Conservation (phyloP, 2,329 filamentous ascomycete species). For the Fusarium sororula region DNA sequence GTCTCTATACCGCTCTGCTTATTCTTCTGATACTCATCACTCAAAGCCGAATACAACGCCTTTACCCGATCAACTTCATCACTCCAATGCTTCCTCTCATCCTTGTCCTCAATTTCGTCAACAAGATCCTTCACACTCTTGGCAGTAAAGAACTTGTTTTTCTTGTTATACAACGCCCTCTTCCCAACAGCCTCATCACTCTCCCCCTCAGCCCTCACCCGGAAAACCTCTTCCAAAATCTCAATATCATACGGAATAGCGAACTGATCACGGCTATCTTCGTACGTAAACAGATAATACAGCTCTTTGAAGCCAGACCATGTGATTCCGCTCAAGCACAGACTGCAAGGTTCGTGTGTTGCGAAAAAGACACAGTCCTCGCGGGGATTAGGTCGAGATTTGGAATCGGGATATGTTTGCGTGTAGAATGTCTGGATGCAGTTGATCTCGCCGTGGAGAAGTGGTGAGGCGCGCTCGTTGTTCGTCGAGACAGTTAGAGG, state of each 20-base stretch:
- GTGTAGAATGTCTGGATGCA: conserved; percentile 68
- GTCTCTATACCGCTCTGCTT: conserved; percentile 55
- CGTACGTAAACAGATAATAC: conserved; percentile 68
- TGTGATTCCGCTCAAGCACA: conserved; percentile 66
- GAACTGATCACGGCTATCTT: conserved; percentile 66
- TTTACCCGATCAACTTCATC: conserved; percentile 59
- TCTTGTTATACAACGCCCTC: conserved; percentile 62
- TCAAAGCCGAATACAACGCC: conserved; percentile 56
- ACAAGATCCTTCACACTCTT: conserved; percentile 55
- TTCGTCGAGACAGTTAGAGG: conserved; percentile 63
- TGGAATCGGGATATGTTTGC: conserved; percentile 45
- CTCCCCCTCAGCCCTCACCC: conserved; percentile 54
- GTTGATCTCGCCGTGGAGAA: conserved; percentile 68
- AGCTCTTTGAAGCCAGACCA: conserved; percentile 67
- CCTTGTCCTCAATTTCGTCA: conserved; percentile 47
- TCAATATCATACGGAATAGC: conserved; percentile 66
- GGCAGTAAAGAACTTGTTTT: conserved; percentile 64
- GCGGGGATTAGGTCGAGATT: conserved; percentile 50
- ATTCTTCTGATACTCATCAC: conserved; percentile 59
- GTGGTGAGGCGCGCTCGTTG: conserved; percentile 63
- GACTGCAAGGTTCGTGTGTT: conserved; percentile 67
- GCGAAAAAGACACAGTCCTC: conserved; percentile 65
- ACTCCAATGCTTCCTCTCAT: conserved; percentile 46
- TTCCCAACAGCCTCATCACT: conserved; percentile 48
- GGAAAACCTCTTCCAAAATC: conserved; percentile 64